These are phyloP conservation scores for Linnemannia elongata DNA, from an alignment of 192 early-diverging fungal genomes.

Conservation along the genomic window DNA sequence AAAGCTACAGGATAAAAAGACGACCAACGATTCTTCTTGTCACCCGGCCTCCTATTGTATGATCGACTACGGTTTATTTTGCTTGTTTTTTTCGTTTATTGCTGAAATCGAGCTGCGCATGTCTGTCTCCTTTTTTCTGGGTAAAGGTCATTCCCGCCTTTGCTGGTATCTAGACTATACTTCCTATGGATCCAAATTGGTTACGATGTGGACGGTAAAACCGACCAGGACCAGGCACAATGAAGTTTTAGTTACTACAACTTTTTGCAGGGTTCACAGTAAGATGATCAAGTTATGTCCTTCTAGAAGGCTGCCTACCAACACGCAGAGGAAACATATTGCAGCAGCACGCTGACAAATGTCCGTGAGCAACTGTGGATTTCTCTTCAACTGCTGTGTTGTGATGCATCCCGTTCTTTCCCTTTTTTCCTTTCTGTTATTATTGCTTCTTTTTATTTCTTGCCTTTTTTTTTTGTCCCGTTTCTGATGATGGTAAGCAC, in stretches of 20 bases:
- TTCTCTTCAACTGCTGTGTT: not conserved
- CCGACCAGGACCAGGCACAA: not conserved
- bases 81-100: not conserved
- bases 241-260: not conserved
- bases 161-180: not conserved
- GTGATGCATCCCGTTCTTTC: not conserved
- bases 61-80: not conserved
- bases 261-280: not conserved
- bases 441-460: too few species aligned
- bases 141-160: not conserved
- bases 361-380: not conserved
- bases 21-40: not conserved
- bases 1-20: not conserved
- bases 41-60: not conserved
- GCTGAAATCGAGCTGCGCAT: too few species aligned
- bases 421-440: too few species aligned
- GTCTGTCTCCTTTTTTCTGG: not conserved
- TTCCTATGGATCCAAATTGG: not conserved
- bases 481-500: not conserved
- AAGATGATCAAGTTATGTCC: not conserved
- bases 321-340: too few species aligned
- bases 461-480: not conserved
- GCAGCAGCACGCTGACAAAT: not conserved
- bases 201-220: not conserved
- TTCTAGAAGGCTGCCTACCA: too few species aligned